phyloP scores from a whole-genome alignment of 1,284 basidiomycete genomes.

The Rhodofomes roseus region DNA sequence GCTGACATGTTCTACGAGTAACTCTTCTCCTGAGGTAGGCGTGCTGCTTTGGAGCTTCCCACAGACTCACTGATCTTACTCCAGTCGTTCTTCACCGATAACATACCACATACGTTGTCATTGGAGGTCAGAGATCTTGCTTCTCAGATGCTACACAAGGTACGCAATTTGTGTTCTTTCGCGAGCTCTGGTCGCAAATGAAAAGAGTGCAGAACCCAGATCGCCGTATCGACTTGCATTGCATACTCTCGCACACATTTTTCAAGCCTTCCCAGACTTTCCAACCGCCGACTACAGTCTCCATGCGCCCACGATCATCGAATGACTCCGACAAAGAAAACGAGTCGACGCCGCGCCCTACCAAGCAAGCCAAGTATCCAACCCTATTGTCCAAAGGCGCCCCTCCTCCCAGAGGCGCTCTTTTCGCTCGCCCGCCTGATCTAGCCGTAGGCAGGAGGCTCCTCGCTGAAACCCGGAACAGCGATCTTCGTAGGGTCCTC shows the following conservation, averaged over 20 bases:
- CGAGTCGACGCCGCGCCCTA: background rate
- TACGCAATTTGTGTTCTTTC: constrained; percentile 4
- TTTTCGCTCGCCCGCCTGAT: background rate
- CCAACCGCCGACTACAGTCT: background rate
- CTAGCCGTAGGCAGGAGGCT: background rate
- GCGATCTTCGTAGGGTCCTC: constrained; percentile 1
- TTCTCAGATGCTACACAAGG: constrained; percentile 18
- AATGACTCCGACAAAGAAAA: constrained; percentile 1
- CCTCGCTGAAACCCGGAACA: background rate
- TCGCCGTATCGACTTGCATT: constrained; percentile 20
- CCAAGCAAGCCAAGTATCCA: constrained; percentile 1
- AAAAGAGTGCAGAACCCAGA: constrained; percentile 16
- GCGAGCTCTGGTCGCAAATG: no score
- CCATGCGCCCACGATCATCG: background rate
- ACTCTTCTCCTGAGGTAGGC: constrained; percentile 17
- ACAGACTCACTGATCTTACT: background rate
- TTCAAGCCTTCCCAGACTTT: constrained; percentile 16
- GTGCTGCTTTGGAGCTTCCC: background rate
- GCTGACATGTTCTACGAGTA: constrained; percentile 21
- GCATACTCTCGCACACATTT: constrained; percentile 21
- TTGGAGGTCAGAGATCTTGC: constrained; percentile 19
- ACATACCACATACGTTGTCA: constrained; percentile 10
- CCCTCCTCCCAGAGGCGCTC: background rate
- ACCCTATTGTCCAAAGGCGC: constrained; percentile 6
- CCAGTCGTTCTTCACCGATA: constrained; percentile 10